Evolutionary conservation across 2,329 filamentous ascomycete genomes (phyloP).

Genomic region (Cladosporium halotolerans): DNA sequence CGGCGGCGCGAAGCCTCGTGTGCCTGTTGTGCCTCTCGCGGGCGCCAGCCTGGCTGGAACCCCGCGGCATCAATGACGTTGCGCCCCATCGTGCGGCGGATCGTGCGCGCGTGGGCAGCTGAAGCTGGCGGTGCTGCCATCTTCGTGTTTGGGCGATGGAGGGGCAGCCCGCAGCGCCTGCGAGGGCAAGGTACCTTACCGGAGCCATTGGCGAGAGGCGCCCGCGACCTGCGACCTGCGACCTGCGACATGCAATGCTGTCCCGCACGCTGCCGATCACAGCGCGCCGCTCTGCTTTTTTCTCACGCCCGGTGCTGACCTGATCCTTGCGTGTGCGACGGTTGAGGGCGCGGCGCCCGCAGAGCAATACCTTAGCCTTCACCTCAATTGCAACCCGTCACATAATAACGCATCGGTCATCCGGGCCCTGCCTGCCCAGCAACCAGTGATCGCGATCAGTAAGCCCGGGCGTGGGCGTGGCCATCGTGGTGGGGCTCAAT

Average conservation of each 20-base stretch:
- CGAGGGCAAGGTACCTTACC: not conserved
- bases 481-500: constrained; percentile 10
- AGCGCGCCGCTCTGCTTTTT: not conserved
- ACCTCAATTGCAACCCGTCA: not conserved
- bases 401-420: constrained; percentile 9
- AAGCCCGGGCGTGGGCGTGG: constrained; percentile 10
- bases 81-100: not conserved
- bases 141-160: not conserved
- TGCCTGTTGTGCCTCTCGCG: no score
- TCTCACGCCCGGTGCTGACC: not conserved
- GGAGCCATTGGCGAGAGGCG: not conserved
- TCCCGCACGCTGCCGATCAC: no score
- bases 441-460: constrained; percentile 7
- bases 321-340: no score
- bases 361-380: not conserved
- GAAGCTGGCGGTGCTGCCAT: not conserved
- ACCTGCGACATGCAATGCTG: no score
- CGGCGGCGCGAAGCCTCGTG: not conserved
- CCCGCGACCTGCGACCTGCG: no score
- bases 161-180: not conserved
- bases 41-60: not conserved
- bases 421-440: not conserved
- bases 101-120: not conserved
- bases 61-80: not conserved
- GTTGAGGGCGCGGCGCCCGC: no score